Conservation (phyloP, 345 rosid genomes). For the Streptanthus diversifolius region DNA sequence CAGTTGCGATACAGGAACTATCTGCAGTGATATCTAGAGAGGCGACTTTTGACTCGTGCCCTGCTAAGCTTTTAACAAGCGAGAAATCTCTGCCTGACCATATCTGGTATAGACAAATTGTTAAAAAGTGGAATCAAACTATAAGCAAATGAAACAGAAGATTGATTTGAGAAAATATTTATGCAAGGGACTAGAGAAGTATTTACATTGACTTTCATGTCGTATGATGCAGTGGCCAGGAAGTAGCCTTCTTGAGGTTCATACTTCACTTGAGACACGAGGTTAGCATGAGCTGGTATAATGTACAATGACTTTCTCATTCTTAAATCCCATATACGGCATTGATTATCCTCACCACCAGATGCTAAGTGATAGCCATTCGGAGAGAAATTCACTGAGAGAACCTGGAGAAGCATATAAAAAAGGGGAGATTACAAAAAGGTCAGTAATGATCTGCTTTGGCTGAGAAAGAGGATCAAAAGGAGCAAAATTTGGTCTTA, state of each 20-base stretch:
- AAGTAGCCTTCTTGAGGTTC: constrained; percentile 97
- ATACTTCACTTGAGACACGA: constrained; percentile 81
- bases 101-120: constrained; percentile 45
- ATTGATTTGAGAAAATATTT: background rate
- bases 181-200: constrained; percentile 13
- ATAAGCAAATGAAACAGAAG: constrained; percentile 13
- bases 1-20: constrained; percentile 57
- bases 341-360: constrained; percentile 92
- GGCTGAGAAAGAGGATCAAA: background rate
- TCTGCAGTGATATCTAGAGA: constrained; percentile 66
- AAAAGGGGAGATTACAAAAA: background rate
- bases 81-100: constrained; percentile 93
- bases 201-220: constrained; percentile 81
- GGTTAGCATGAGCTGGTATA: constrained; percentile 96
- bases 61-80: constrained; percentile 70
- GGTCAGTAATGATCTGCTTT: background rate
- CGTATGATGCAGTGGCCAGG: constrained; percentile 88
- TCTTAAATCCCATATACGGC: constrained; percentile 95
- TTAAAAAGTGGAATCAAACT: constrained; percentile 15
- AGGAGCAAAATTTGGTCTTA: constrained; percentile 29
- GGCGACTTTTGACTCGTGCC: constrained; percentile 81
- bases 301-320: constrained; percentile 71
- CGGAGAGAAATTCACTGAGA: constrained; percentile 82
- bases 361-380: constrained; percentile 96
- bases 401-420: constrained; percentile 52